phyloP scores from a whole-genome alignment of 2,329 filamentous ascomycete species.

The Akanthomyces dipterigenus region DNA sequence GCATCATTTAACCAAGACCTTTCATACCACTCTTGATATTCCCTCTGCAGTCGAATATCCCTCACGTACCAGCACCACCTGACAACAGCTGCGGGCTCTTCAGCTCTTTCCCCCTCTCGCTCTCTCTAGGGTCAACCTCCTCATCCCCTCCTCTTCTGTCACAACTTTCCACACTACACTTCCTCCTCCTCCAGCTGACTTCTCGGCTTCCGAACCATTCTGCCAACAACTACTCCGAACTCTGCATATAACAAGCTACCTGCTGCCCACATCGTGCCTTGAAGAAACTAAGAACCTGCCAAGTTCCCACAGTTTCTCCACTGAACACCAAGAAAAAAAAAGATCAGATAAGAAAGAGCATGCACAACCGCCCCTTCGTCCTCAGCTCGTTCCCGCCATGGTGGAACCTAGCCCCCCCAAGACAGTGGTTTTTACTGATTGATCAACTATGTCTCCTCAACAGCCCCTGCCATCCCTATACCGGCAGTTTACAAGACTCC shows the following conservation, averaged over 20 bases:
- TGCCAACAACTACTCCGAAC: background rate
- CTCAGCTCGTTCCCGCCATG: background rate
- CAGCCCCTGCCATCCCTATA: background rate
- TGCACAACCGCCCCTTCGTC: background rate
- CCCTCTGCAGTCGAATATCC: background rate
- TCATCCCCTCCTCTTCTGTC: background rate
- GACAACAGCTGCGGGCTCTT: no score
- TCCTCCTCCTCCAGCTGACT: background rate
- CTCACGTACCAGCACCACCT: background rate
- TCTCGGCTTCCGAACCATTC: background rate
- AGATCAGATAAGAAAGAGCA: conserved; percentile 11
- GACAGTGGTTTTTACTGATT: background rate
- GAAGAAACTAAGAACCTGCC: background rate
- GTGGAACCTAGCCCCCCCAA: background rate
- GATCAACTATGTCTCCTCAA: conserved; percentile 8
- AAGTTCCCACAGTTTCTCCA: background rate
- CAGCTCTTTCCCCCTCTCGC: background rate
- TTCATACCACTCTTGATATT: background rate
- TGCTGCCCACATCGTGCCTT: background rate
- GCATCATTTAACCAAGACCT: background rate
- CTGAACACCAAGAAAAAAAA: background rate
- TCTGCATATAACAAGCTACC: background rate
- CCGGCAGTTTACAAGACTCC: background rate
- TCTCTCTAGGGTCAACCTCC: conserved; percentile 7
- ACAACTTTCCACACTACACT: background rate